These are phyloP conservation scores for Symbiodinium natans DNA, from an alignment of 73 alveolate genomes.

Conservation along the genomic window DNA sequence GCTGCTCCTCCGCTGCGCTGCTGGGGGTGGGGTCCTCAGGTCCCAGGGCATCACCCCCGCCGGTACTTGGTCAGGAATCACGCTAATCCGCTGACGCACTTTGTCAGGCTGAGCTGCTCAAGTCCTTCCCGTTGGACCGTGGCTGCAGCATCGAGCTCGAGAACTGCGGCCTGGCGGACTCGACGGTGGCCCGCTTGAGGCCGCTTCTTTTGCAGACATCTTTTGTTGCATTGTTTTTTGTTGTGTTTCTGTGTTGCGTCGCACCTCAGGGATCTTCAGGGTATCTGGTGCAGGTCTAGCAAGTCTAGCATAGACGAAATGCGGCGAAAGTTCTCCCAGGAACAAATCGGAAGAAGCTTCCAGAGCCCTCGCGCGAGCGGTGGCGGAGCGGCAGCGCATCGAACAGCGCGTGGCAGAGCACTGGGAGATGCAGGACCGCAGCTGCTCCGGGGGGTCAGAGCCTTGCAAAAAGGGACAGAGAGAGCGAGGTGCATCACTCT, in stretches of 20 bases:
- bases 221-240: not conserved
- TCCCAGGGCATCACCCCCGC: too few species aligned
- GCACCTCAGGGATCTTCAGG: too few species aligned
- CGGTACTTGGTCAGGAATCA: not conserved
- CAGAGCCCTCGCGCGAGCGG: conserved; percentile 44
- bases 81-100: not conserved
- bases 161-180: conserved; percentile 81
- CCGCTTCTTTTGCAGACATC: not conserved
- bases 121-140: conserved; percentile 76
- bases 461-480: too few species aligned
- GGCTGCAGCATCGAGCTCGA: conserved; percentile 92
- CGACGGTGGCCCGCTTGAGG: conserved; percentile 90
- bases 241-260: not conserved
- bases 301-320: too few species aligned
- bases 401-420: conserved; percentile 41
- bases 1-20: conserved; percentile 75
- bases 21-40: too few species aligned
- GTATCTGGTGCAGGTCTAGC: too few species aligned
- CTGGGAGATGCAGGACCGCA: conserved; percentile 53
- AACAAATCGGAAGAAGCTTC: conserved; percentile 58
- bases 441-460: too few species aligned
- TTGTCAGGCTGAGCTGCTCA: conserved; percentile 59
- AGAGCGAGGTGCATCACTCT: too few species aligned
- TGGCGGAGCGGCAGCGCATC: conserved; percentile 38
- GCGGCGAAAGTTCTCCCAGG: not conserved